Percentiles rank a stretch among this genome's conserved stretches.
Evolutionary conservation across 352 stramenopile genomes (phyloP).

Genomic region (Thalassiosira mediterranea): DNA sequence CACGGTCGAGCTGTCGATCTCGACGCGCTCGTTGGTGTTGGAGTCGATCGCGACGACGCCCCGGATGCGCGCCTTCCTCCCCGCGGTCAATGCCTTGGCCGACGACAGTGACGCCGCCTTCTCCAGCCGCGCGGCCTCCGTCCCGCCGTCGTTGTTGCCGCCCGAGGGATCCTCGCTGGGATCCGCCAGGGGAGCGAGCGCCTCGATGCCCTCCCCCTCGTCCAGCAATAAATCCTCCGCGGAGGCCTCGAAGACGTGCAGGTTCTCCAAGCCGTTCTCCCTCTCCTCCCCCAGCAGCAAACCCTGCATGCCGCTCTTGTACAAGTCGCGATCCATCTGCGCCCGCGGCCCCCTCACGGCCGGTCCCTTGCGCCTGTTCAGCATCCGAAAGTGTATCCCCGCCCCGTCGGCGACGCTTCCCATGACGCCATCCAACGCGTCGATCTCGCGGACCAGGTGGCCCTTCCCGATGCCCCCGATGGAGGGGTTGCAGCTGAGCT

Average conservation of each 20-base stretch:
- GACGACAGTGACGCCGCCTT: constrained; percentile 45
- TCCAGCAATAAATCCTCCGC: constrained; percentile 95
- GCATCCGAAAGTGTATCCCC: constrained; percentile 96
- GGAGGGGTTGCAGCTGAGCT: constrained; percentile 98
- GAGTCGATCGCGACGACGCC: constrained; percentile 67
- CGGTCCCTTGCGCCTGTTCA: constrained; percentile 92
- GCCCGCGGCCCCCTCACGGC: constrained; percentile 86
- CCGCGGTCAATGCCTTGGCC: constrained; percentile 31
- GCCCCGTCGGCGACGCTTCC: constrained; percentile 92
- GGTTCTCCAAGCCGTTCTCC: constrained; percentile 82
- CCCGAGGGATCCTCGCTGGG: constrained; percentile 12
- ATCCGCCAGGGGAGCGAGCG: constrained; percentile 44
- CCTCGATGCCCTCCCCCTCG: constrained; percentile 70
- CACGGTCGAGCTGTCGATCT: constrained; percentile 75
- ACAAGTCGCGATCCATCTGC: constrained; percentile 97
- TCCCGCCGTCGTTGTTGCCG: background rate
- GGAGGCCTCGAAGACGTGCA: constrained; percentile 92
- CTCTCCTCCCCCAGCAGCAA: constrained; percentile 68
- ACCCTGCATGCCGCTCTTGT: constrained; percentile 93
- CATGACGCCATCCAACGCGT: constrained; percentile 98
- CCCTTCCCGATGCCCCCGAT: constrained; percentile 99
- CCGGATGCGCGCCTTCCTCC: constrained; percentile 64
- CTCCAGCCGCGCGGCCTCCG: constrained; percentile 24
- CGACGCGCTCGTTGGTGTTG: constrained; percentile 54
- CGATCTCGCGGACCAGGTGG: constrained; percentile 97